These are phyloP conservation scores for Rhynchosporium secalis DNA, from an alignment of 2,329 filamentous ascomycete genomes.

Conservation along the genomic window DNA sequence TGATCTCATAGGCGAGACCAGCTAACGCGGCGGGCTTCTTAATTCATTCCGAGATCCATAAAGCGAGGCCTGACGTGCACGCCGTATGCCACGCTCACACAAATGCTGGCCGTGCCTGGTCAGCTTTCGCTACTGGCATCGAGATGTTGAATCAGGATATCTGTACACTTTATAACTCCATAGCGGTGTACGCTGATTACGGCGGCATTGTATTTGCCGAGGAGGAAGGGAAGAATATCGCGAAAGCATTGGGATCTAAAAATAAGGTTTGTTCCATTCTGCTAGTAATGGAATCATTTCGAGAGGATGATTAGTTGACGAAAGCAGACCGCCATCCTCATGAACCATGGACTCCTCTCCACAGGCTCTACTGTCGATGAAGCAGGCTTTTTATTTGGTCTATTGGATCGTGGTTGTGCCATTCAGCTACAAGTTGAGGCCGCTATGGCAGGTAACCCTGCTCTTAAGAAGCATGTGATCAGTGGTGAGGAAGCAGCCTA, in stretches of 20 bases:
- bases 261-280: constrained; percentile 40
- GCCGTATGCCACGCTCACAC: constrained; percentile 70
- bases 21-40: constrained; percentile 68
- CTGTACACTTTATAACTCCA: constrained; percentile 63
- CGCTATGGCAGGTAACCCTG: constrained; percentile 52
- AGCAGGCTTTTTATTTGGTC: constrained; percentile 67
- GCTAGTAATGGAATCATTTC: neutral
- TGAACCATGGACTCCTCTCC: constrained; percentile 72
- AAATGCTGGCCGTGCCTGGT: constrained; percentile 67
- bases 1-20: constrained; percentile 46
- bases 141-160: constrained; percentile 73
- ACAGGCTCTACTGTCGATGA: constrained; percentile 73
- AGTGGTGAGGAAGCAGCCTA: constrained; percentile 56
- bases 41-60: constrained; percentile 69
- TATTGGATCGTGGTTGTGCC: constrained; percentile 68
- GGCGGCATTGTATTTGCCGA: constrained; percentile 62
- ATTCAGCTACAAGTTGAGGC: constrained; percentile 70
- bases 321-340: constrained; percentile 57
- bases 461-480: constrained; percentile 52
- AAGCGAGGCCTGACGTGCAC: constrained; percentile 62
- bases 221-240: constrained; percentile 66
- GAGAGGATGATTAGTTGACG: neutral
- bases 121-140: constrained; percentile 60
- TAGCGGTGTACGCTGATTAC: constrained; percentile 65
- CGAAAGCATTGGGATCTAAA: constrained; percentile 59